Conservation (phyloP, 2,329 filamentous ascomycete species). For the Claviceps fusiformis region DNA sequence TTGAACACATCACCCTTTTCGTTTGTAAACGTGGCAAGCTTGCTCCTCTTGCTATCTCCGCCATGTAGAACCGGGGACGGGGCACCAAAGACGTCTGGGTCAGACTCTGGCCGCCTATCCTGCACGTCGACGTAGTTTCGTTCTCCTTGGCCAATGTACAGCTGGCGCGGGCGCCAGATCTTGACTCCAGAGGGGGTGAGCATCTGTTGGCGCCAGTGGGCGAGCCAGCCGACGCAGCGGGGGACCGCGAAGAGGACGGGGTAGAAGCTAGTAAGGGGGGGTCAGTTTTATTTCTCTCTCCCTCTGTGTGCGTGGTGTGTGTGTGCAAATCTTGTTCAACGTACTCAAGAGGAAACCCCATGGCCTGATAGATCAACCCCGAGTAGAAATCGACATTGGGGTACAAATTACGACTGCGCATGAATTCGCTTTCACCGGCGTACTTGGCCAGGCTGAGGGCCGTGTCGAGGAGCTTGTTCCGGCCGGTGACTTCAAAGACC, state of each 20-base stretch:
- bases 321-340: slow-evolving; percentile 1
- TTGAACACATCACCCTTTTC: slow-evolving; percentile 19
- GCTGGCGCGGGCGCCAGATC: slow-evolving; percentile 36
- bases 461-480: slow-evolving; percentile 37
- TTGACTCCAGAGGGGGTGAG: slow-evolving; percentile 31
- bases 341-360: slow-evolving; percentile 36
- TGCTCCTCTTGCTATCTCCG: slow-evolving; percentile 28
- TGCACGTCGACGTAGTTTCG: slow-evolving; percentile 28
- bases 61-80: slow-evolving; percentile 25
- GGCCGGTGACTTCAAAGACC: slow-evolving; percentile 34
- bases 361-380: slow-evolving; percentile 37
- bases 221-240: slow-evolving; percentile 36
- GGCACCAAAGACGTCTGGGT: slow-evolving; percentile 19
- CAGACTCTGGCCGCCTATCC: slow-evolving; percentile 15
- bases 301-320: too few relatives aligned
- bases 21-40: slow-evolving; percentile 25
- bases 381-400: slow-evolving; percentile 41
- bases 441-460: slow-evolving; percentile 31
- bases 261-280: slow-evolving; percentile 23
- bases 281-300: background rate
- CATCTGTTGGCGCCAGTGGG: slow-evolving; percentile 38
- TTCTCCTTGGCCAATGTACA: slow-evolving; percentile 31
- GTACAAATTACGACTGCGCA: slow-evolving; percentile 34
- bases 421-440: slow-evolving; percentile 31
- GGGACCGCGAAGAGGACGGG: slow-evolving; percentile 37